These are phyloP conservation scores for Coemansia sp. DNA, from an alignment of 192 early-diverging fungal species.

Conservation along the genomic window DNA sequence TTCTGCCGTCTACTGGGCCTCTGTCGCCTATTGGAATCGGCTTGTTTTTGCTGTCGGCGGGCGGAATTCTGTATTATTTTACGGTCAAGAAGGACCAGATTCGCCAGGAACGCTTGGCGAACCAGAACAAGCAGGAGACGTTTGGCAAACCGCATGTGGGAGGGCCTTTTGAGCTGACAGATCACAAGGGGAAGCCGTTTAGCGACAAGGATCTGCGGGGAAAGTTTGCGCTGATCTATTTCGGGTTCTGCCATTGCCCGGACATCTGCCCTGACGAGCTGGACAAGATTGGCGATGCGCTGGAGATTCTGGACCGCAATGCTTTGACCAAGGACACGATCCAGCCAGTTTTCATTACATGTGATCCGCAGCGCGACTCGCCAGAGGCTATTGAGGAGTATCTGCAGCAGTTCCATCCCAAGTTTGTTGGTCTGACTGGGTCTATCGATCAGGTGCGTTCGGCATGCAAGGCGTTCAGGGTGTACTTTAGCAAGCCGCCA, in stretches of 20 bases:
- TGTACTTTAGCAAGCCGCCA: slow-evolving; percentile 92
- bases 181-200: slow-evolving; percentile 79
- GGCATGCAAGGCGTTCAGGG: slow-evolving; percentile 88
- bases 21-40: slow-evolving; percentile 48
- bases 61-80: slow-evolving; percentile 65
- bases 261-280: slow-evolving; percentile 99
- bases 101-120: slow-evolving; percentile 27
- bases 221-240: slow-evolving; percentile 89
- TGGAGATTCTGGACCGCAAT: slow-evolving; percentile 64
- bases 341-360: slow-evolving; percentile 92
- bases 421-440: slow-evolving; percentile 90
- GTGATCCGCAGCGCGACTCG: slow-evolving; percentile 94
- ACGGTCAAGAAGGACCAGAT: slow-evolving; percentile 62
- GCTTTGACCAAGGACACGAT: slow-evolving; percentile 57
- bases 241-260: slow-evolving; percentile 99
- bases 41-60: slow-evolving; percentile 61
- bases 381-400: slow-evolving; percentile 76
- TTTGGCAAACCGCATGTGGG: slow-evolving; percentile 91
- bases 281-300: slow-evolving; percentile 92
- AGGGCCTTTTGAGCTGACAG: slow-evolving; percentile 82
- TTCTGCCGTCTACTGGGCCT: slow-evolving; percentile 38
- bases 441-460: slow-evolving; percentile 77
- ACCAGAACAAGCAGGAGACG: slow-evolving; percentile 38
- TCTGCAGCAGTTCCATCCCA: slow-evolving; percentile 88
- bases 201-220: slow-evolving; percentile 52